Percentiles rank a stretch among this genome's conserved stretches.
Conservation (phyloP, 768 basidiomycete genomes). For the Kwoniella bestiolae region DNA sequence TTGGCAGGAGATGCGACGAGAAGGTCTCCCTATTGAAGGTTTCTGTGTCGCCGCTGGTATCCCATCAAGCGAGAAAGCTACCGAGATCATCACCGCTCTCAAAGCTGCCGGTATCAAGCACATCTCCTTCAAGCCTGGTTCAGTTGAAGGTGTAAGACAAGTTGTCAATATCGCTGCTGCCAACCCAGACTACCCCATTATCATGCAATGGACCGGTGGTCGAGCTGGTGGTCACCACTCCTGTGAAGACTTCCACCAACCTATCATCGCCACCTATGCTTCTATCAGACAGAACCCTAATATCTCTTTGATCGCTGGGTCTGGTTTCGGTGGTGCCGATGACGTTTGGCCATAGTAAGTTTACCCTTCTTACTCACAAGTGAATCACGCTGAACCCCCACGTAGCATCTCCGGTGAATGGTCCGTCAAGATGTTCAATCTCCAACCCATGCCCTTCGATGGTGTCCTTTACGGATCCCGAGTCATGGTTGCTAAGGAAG, state of each 20-base stretch:
- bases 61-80: conserved; percentile 93
- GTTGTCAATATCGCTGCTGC: conserved; percentile 93
- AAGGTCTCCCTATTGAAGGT: conserved; percentile 95
- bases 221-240: conserved; percentile 98
- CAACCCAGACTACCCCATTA: conserved; percentile 94
- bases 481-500: conserved; percentile 99
- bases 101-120: conserved; percentile 87
- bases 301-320: conserved; percentile 87
- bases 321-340: conserved; percentile 87
- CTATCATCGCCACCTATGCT: conserved; percentile 85
- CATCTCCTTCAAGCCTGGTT: conserved; percentile 97
- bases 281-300: conserved; percentile 87
- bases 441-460: conserved; percentile 97
- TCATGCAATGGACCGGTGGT: conserved; percentile 98
- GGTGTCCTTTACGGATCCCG: conserved; percentile 95
- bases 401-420: conserved; percentile 82
- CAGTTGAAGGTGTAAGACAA: conserved; percentile 95
- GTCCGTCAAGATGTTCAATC: conserved; percentile 77
- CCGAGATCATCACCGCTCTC: conserved; percentile 88
- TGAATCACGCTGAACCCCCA: conserved; percentile 14
- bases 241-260: conserved; percentile 98
- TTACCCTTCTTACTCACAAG: not conserved
- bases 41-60: conserved; percentile 99
- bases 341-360: conserved; percentile 87
- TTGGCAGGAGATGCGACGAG: conserved; percentile 96